Evolutionary conservation across 1,139 yeast genomes (phyloP).

Genomic region (Meyerozyma sp.): DNA sequence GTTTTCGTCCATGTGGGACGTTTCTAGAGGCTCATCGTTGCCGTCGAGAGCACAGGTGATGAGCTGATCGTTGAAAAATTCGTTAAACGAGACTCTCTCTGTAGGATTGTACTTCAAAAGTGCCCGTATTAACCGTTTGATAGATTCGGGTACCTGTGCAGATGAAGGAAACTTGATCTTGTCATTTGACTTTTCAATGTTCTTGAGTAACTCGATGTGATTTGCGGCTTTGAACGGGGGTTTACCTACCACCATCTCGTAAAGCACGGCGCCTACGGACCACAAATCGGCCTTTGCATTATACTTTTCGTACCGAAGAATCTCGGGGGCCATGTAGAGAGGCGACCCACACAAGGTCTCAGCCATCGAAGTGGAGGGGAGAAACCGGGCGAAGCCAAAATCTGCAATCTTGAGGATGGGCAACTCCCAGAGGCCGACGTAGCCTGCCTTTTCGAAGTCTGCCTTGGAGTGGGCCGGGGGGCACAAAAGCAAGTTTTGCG

Average conservation of each 20-base stretch:
- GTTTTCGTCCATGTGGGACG: slow-evolving; percentile 68
- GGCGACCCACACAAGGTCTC: slow-evolving; percentile 98
- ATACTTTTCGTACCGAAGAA: slow-evolving; percentile 86
- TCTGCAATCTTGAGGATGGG: slow-evolving; percentile 93
- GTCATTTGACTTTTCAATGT: slow-evolving; percentile 79
- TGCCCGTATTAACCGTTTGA: slow-evolving; percentile 66
- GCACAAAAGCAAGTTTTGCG: slow-evolving; percentile 80
- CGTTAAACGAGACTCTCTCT: slow-evolving; percentile 81
- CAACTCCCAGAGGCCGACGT: slow-evolving; percentile 78
- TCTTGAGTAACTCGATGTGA: slow-evolving; percentile 81
- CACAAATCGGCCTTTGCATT: slow-evolving; percentile 96
- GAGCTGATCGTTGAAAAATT: slow-evolving; percentile 69
- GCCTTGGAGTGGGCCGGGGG: slow-evolving; percentile 63
- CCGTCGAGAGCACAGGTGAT: slow-evolving; percentile 43
- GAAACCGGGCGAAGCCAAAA: slow-evolving; percentile 92
- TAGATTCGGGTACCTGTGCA: slow-evolving; percentile 54
- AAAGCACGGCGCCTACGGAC: slow-evolving; percentile 96
- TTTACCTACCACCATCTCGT: slow-evolving; percentile 90
- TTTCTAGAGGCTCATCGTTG: slow-evolving; percentile 54
- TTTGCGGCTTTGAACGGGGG: slow-evolving; percentile 95
- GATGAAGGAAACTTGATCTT: slow-evolving; percentile 66
- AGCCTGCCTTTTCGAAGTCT: slow-evolving; percentile 53
- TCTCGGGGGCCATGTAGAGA: slow-evolving; percentile 97
- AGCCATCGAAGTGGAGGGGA: slow-evolving; percentile 90
- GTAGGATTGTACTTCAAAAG: slow-evolving; percentile 79